phyloP scores from a whole-genome alignment of 140 eudicot species.

The Artemisia princeps region DNA sequence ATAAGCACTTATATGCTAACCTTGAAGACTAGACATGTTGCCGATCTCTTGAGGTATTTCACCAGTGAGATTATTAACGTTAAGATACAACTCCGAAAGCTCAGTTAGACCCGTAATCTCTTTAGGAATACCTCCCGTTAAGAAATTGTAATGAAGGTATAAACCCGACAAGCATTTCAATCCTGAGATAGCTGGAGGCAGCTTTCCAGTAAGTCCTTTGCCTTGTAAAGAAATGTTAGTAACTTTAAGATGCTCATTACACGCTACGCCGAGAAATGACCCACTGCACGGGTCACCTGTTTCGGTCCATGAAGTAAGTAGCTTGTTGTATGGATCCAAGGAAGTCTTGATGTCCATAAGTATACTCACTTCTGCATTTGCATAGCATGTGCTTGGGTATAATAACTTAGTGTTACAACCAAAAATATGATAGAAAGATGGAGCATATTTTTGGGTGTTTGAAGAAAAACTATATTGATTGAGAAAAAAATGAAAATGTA shows the following conservation, averaged over 20 bases:
- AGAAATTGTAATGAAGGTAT: conserved; percentile 67
- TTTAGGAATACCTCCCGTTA: conserved; percentile 65
- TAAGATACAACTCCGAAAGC: conserved; percentile 78
- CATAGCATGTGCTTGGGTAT: conserved; percentile 17
- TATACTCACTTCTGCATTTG: conserved; percentile 62
- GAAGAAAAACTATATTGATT: background rate
- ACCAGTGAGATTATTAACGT: conserved; percentile 68
- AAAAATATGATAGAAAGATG: conserved; percentile 11
- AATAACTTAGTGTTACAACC: conserved; percentile 12
- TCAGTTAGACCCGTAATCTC: conserved; percentile 60
- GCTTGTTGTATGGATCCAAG: conserved; percentile 72
- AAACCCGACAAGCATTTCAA: conserved; percentile 78
- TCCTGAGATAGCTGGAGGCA: conserved; percentile 65
- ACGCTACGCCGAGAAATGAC: conserved; percentile 67
- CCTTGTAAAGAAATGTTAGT: conserved; percentile 77
- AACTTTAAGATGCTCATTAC: conserved; percentile 75
- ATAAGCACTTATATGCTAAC: background rate
- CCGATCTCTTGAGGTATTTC: conserved; percentile 53
- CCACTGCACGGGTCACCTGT: conserved; percentile 77
- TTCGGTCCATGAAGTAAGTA: conserved; percentile 52
- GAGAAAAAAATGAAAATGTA: background rate
- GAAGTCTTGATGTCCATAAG: conserved; percentile 75
- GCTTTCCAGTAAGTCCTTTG: conserved; percentile 65
- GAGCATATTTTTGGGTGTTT: conserved; percentile 17
- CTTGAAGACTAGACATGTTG: conserved; percentile 59